Evolutionary conservation across 441 rosid species (phyloP).

Genomic region (Adansonia gregorii): DNA sequence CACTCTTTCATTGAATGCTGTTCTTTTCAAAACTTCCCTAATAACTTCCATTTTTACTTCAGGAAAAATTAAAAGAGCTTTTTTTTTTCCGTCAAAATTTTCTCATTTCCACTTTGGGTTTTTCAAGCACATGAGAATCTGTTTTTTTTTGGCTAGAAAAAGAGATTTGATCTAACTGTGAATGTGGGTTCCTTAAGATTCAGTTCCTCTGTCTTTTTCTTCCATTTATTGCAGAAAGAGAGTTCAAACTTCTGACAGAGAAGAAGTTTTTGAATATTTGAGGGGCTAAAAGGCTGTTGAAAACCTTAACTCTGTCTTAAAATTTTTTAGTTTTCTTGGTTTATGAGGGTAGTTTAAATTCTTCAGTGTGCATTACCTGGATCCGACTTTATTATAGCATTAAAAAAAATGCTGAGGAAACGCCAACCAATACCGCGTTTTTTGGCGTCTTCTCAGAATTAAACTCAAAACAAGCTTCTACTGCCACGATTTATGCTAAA

Average conservation of each 20-base stretch:
- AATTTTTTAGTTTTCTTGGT: conserved; percentile 1
- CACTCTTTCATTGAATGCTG: neutral
- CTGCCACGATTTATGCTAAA: conserved; percentile 14
- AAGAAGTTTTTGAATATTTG: neutral
- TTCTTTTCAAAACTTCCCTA: neutral
- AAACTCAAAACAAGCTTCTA: conserved; percentile 3
- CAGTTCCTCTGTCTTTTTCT: neutral
- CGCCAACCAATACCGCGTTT: conserved; percentile 6
- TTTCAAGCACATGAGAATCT: neutral
- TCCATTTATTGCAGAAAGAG: conserved; percentile 10
- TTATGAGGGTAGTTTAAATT: neutral
- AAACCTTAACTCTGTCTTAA: neutral
- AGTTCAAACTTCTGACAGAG: neutral
- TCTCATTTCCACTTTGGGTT: neutral
- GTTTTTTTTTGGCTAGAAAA: neutral
- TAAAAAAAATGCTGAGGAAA: conserved; percentile 6
- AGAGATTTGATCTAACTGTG: conserved; percentile 5
- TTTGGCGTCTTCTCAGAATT: conserved; percentile 17
- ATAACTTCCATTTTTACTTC: neutral
- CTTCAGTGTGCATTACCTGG: neutral
- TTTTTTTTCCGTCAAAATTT: neutral
- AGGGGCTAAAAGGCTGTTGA: conserved; percentile 14
- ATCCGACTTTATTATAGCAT: conserved; percentile 15
- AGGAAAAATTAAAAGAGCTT: neutral
- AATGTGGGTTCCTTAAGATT: conserved; percentile 22